These are phyloP conservation scores for Mortierella hygrophila DNA, from an alignment of 192 early-diverging fungal genomes.

Conservation along the genomic window DNA sequence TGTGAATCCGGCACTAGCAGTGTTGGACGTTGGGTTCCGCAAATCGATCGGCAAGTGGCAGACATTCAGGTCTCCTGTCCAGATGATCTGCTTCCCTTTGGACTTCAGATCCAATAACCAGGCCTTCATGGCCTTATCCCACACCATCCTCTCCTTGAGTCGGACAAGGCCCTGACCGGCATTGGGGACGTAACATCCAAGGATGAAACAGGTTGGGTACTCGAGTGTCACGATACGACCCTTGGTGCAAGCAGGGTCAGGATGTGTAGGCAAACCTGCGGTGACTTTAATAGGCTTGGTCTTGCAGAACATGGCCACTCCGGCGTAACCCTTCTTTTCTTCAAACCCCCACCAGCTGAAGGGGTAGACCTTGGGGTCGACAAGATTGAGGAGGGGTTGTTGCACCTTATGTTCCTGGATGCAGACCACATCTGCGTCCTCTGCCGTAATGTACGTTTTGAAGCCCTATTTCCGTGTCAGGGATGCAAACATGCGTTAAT, in stretches of 20 bases:
- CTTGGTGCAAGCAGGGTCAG: slow-evolving; percentile 57
- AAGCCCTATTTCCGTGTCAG: slow-evolving; percentile 62
- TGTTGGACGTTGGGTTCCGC: slow-evolving; percentile 79
- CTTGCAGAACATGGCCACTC: slow-evolving; percentile 85
- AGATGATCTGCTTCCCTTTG: slow-evolving; percentile 78
- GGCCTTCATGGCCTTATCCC: slow-evolving; percentile 73
- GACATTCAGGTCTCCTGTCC: slow-evolving; percentile 89
- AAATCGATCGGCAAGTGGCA: slow-evolving; percentile 84
- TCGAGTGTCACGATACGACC: slow-evolving; percentile 82
- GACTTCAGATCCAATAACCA: slow-evolving; percentile 76
- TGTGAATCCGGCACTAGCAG: slow-evolving; percentile 86
- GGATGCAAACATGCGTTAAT: background rate
- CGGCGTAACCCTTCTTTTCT: slow-evolving; percentile 86
- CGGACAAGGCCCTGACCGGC: slow-evolving; percentile 80
- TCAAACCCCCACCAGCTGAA: slow-evolving; percentile 78
- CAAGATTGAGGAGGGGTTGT: slow-evolving; percentile 67
- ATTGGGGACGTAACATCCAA: slow-evolving; percentile 86
- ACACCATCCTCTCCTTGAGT: slow-evolving; percentile 74
- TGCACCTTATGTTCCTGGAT: slow-evolving; percentile 91
- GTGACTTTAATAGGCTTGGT: slow-evolving; percentile 72
- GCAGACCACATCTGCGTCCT: slow-evolving; percentile 86
- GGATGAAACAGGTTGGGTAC: slow-evolving; percentile 73
- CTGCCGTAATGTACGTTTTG: slow-evolving; percentile 77
- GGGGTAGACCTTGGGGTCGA: slow-evolving; percentile 74
- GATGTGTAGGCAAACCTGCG: slow-evolving; percentile 70